Evolutionary conservation across 129 eudicot genomes (phyloP).

Genomic region (Lactuca sativa): DNA sequence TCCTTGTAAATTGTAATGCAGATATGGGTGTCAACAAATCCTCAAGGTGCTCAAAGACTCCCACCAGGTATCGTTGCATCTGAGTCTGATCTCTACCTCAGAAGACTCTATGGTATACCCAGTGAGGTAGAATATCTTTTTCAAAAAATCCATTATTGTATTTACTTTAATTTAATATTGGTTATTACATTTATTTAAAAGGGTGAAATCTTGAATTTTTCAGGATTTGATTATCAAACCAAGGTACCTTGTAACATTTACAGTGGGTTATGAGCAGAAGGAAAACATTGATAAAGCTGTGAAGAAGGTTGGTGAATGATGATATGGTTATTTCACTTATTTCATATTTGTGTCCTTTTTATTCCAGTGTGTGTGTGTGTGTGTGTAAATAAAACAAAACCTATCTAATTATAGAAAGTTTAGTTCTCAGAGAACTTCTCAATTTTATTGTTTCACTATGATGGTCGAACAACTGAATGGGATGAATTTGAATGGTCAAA

Average conservation of each 20-base stretch:
- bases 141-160: not conserved
- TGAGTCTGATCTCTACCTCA: constrained; percentile 40
- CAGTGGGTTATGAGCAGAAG: constrained; percentile 47
- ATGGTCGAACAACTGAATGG: constrained; percentile 50
- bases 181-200: not conserved
- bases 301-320: constrained; percentile 34
- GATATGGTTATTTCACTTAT: not conserved
- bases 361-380: not conserved
- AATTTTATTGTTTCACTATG: constrained; percentile 45
- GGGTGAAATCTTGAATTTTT: constrained; percentile 18
- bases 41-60: constrained; percentile 43
- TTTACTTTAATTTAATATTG: not conserved
- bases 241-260: constrained; percentile 43
- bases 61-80: constrained; percentile 44
- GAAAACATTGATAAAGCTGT: constrained; percentile 40
- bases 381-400: not conserved
- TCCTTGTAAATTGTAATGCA: constrained; percentile 13
- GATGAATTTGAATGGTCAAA: constrained; percentile 49
- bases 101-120: constrained; percentile 27
- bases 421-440: constrained; percentile 48
- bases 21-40: constrained; percentile 51
- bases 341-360: too few species aligned
- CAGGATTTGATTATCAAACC: constrained; percentile 39
- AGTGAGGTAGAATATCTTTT: constrained; percentile 29
- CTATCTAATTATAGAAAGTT: constrained; percentile 12